Conservation (phyloP, 768 basidiomycete species). For the Xerocomellus intermedius region DNA sequence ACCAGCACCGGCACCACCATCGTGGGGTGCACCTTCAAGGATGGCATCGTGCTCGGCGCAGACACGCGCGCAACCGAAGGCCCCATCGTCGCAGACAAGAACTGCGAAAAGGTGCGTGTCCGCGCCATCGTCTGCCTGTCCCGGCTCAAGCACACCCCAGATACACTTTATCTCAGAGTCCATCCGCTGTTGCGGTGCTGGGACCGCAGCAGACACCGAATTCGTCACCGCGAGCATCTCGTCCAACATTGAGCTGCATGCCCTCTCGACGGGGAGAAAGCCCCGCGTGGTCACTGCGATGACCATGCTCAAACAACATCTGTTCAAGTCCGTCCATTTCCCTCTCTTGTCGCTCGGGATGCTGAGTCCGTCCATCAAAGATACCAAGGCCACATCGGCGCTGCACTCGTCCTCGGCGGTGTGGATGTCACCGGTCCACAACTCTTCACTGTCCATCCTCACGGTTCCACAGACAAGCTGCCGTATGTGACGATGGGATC, state of each 20-base stretch:
- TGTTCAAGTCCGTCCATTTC: conserved; percentile 64
- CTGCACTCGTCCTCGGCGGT: conserved; percentile 94
- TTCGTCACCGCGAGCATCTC: conserved; percentile 93
- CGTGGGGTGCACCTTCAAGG: conserved; percentile 91
- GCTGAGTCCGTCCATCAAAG: conserved; percentile 37
- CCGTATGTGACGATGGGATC: conserved; percentile 99
- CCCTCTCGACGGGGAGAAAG: conserved; percentile 85
- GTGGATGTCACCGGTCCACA: conserved; percentile 94
- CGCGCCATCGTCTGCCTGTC: not conserved
- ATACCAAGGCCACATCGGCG: conserved; percentile 91
- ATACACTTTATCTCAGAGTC: conserved; percentile 96
- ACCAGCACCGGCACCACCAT: conserved; percentile 97
- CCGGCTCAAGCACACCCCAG: conserved; percentile 38
- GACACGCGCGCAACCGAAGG: conserved; percentile 97
- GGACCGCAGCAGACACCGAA: conserved; percentile 98
- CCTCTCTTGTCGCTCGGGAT: not conserved
- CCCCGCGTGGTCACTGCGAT: conserved; percentile 96
- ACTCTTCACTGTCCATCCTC: conserved; percentile 92
- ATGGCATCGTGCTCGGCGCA: conserved; percentile 92
- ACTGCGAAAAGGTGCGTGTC: conserved; percentile 90
- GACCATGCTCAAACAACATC: conserved; percentile 98
- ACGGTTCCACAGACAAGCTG: conserved; percentile 97
- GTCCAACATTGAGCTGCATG: conserved; percentile 93
- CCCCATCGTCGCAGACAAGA: conserved; percentile 96
- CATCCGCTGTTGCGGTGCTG: conserved; percentile 97